phyloP scores from a whole-genome alignment of 805 yeast species.

The Sugiyamaella marilandica region DNA sequence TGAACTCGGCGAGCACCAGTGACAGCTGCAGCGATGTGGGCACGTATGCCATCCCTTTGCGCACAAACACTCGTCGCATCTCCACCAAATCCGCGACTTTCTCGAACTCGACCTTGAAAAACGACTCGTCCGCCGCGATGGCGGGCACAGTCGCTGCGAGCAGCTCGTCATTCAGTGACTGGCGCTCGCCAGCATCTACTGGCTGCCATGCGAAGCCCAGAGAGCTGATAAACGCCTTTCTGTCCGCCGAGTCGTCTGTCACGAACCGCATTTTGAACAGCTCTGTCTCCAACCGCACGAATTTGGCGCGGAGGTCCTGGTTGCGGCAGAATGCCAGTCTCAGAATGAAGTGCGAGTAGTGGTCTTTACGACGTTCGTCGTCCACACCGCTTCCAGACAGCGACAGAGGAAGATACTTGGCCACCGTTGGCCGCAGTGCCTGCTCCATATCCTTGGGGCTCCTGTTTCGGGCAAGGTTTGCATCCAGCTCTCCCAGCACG shows the following conservation, averaged over 20 bases:
- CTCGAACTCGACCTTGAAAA: constrained; percentile 84
- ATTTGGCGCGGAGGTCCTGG: constrained; percentile 76
- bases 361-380: constrained; percentile 78
- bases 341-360: constrained; percentile 83
- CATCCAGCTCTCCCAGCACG: constrained; percentile 78
- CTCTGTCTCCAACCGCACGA: constrained; percentile 67
- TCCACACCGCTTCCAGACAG: constrained; percentile 28
- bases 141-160: constrained; percentile 39
- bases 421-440: constrained; percentile 59
- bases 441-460: constrained; percentile 59
- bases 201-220: constrained; percentile 69
- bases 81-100: constrained; percentile 73
- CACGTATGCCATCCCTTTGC: constrained; percentile 72
- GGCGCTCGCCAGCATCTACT: constrained; percentile 60
- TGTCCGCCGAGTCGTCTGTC: constrained; percentile 59
- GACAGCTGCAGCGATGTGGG: constrained; percentile 77
- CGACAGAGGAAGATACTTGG: constrained; percentile 60
- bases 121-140: constrained; percentile 44
- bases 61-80: constrained; percentile 61
- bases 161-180: constrained; percentile 43
- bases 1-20: constrained; percentile 64
- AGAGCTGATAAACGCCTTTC: constrained; percentile 59
- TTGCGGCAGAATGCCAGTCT: constrained; percentile 82
- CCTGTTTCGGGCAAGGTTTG: constrained; percentile 61
- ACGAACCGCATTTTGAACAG: constrained; percentile 72